Percentiles rank a stretch among this genome's conserved stretches.
Evolutionary conservation across 2,329 filamentous ascomycete genomes (phyloP).

Genomic region (Aspergillus calidoustus): DNA sequence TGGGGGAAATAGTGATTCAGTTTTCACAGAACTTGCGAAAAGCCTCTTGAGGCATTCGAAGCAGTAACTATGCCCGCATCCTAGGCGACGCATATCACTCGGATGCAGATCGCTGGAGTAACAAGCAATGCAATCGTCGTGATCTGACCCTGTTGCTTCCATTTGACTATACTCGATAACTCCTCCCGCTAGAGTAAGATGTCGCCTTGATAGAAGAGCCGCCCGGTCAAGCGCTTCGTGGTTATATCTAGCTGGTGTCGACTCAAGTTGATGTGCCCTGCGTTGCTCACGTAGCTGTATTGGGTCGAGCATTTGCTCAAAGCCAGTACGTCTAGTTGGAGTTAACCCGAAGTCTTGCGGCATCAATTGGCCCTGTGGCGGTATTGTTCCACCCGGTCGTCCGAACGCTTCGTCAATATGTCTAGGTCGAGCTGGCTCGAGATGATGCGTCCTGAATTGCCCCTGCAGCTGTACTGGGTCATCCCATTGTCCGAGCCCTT

Average conservation of each 20-base stretch:
- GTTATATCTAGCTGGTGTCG: too few species aligned
- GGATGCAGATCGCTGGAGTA: neutral
- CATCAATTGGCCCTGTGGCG: neutral
- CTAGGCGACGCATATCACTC: neutral
- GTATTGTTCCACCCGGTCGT: neutral
- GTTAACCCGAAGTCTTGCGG: neutral
- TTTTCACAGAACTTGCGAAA: neutral
- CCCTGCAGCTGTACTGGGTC: too few species aligned
- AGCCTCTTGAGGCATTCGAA: neutral
- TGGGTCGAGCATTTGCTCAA: too few species aligned
- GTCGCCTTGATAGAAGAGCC: too few species aligned
- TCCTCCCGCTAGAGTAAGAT: too few species aligned
- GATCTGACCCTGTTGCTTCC: neutral
- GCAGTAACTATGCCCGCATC: neutral
- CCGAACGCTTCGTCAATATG: neutral
- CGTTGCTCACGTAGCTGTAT: too few species aligned
- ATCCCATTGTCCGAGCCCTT: too few species aligned
- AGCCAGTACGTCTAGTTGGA: too few species aligned
- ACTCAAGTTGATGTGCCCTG: too few species aligned
- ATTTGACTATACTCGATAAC: neutral
- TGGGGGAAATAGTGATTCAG: neutral
- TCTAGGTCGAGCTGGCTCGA: neutral
- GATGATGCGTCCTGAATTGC: neutral
- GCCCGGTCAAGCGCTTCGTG: too few species aligned
- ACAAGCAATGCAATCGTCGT: neutral